phyloP scores from a whole-genome alignment of 208 protist species.

The Wallacemonas rigidus region DNA sequence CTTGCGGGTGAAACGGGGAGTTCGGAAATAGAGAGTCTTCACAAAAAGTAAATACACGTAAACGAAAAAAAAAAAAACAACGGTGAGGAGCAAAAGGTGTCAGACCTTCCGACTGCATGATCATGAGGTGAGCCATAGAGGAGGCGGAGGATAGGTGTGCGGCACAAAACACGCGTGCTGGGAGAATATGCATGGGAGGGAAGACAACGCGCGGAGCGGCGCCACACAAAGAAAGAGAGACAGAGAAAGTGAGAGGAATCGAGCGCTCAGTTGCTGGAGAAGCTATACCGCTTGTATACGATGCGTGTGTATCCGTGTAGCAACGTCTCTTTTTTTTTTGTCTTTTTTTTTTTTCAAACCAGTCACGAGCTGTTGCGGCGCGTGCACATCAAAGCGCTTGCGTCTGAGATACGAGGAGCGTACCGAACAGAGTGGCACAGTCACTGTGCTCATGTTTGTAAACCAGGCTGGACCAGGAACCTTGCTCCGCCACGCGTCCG shows the following conservation, averaged over 20 bases:
- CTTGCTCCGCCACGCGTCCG: slow-evolving; percentile 55
- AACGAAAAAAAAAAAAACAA: background rate
- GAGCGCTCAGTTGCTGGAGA: too few relatives aligned
- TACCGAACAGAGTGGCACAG: slow-evolving; percentile 2
- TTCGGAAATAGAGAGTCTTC: background rate
- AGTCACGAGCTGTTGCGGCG: background rate
- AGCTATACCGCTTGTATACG: too few relatives aligned
- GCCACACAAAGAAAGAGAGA: too few relatives aligned
- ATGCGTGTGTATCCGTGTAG: too few relatives aligned
- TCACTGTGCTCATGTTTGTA: background rate
- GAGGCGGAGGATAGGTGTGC: too few relatives aligned
- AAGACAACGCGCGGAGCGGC: too few relatives aligned
- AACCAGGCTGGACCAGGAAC: slow-evolving; percentile 55
- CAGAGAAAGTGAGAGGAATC: too few relatives aligned
- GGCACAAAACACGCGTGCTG: too few relatives aligned
- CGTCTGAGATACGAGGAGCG: background rate
- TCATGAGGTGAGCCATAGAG: too few relatives aligned
- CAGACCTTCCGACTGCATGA: too few relatives aligned
- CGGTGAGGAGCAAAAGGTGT: too few relatives aligned
- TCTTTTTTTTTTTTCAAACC: background rate
- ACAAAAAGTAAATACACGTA: slow-evolving; percentile 7
- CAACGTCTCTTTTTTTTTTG: background rate
- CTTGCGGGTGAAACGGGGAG: background rate
- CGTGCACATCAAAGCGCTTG: background rate
- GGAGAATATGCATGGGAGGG: too few relatives aligned